Percentiles rank a stretch among this genome's conserved stretches.
Evolutionary conservation across 768 basidiomycete species (phyloP).

Genomic region (Kondoa subrosea): DNA sequence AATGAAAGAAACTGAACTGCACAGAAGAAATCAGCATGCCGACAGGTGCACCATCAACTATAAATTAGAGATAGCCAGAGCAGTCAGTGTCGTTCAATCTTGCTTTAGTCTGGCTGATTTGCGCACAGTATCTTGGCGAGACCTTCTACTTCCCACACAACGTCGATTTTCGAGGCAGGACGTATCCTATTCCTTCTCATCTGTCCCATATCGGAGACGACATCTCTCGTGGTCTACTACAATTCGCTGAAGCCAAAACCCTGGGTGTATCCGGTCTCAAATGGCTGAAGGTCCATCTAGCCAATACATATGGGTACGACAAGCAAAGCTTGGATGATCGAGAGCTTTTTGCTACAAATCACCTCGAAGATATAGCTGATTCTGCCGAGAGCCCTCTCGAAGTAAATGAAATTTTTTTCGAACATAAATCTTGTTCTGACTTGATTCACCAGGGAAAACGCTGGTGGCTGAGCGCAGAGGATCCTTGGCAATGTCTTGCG

Average conservation of each 20-base stretch:
- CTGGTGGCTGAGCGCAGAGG: constrained; percentile 86
- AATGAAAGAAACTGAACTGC: background rate
- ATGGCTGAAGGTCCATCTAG: constrained; percentile 89
- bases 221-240: constrained; percentile 66
- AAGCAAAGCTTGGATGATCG: constrained; percentile 89
- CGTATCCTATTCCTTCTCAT: constrained; percentile 91
- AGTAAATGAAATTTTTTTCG: constrained; percentile 36
- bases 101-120: background rate
- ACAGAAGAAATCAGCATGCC: constrained; percentile 30
- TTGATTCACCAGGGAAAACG: constrained; percentile 37
- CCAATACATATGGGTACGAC: constrained; percentile 83
- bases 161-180: constrained; percentile 90
- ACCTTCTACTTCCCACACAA: constrained; percentile 86
- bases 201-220: constrained; percentile 92
- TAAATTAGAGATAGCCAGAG: constrained; percentile 85
- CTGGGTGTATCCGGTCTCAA: constrained; percentile 68
- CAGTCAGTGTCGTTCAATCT: constrained; percentile 41
- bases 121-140: constrained; percentile 60
- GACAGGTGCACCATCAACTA: constrained; percentile 83
- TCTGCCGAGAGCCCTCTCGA: constrained; percentile 62
- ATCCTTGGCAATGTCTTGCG: constrained; percentile 94
- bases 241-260: constrained; percentile 60
- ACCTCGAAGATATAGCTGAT: constrained; percentile 61
- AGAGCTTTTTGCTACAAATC: constrained; percentile 55
- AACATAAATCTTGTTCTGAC: background rate